Evolutionary conservation across 2,329 filamentous ascomycete species (phyloP).

Genomic region (Pseudogymnoascus sp.): DNA sequence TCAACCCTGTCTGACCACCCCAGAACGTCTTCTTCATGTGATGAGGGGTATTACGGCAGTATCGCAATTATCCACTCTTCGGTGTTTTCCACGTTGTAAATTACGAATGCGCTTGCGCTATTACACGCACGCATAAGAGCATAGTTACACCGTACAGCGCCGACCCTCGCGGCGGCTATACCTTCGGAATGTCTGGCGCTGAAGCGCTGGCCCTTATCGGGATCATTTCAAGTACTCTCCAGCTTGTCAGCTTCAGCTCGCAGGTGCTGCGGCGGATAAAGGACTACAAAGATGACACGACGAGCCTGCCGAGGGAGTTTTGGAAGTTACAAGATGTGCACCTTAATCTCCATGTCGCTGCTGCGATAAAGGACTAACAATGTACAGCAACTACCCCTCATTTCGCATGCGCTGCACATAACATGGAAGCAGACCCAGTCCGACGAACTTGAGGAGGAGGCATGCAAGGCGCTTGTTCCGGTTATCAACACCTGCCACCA

Average conservation of each 20-base stretch:
- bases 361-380: background rate
- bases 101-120: background rate
- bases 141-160: background rate
- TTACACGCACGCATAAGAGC: background rate
- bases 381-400: background rate
- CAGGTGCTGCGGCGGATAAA: constrained; percentile 1
- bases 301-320: background rate
- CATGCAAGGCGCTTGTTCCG: background rate
- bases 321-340: constrained; percentile 1
- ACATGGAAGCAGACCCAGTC: background rate
- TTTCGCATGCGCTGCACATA: constrained; percentile 2
- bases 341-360: background rate
- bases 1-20: background rate
- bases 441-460: background rate
- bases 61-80: background rate
- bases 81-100: background rate
- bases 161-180: background rate
- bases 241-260: background rate
- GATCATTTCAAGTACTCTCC: background rate
- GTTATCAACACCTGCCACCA: background rate
- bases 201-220: background rate
- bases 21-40: background rate
- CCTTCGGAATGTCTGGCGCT: background rate
- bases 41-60: background rate
- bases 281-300: background rate